Evolutionary conservation across 208 protist genomes (phyloP).

Genomic region (Herpetomonas samuelpessoai): DNA sequence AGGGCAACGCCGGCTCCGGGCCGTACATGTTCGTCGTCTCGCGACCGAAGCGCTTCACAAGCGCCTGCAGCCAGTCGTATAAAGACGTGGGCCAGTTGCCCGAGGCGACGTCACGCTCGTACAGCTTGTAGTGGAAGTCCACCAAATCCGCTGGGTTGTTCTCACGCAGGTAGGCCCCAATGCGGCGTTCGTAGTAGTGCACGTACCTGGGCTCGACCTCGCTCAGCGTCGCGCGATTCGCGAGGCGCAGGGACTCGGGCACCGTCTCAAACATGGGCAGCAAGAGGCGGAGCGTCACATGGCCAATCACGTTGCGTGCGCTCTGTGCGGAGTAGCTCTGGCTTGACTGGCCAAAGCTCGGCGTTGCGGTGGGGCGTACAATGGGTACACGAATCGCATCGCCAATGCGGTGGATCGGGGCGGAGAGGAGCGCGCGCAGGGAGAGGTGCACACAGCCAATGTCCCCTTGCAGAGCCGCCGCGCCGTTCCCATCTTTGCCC

Average conservation of each 20-base stretch:
- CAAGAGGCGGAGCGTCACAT: constrained; percentile 57
- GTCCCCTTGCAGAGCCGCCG: constrained; percentile 27
- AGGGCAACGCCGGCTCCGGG: constrained; percentile 43
- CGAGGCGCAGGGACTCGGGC: constrained; percentile 46
- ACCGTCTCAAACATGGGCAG: constrained; percentile 65
- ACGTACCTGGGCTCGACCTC: constrained; percentile 51
- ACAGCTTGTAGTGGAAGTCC: constrained; percentile 70
- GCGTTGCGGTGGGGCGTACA: constrained; percentile 11
- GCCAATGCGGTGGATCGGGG: constrained; percentile 43
- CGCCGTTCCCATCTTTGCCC: neutral
- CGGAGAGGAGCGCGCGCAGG: constrained; percentile 64
- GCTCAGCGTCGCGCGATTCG: constrained; percentile 10
- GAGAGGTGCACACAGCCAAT: constrained; percentile 61
- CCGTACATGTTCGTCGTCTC: constrained; percentile 33
- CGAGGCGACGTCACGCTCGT: constrained; percentile 73
- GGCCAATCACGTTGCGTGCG: constrained; percentile 40
- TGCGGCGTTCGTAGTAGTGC: constrained; percentile 67
- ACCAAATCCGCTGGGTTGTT: constrained; percentile 37
- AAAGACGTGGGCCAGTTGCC: constrained; percentile 63
- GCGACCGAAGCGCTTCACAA: constrained; percentile 44
- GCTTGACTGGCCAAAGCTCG: neutral
- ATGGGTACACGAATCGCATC: constrained; percentile 63
- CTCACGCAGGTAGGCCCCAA: constrained; percentile 44
- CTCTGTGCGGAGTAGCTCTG: constrained; percentile 6
- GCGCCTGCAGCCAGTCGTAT: constrained; percentile 49